Evolutionary conservation across 257 asterid genomes (phyloP), one percentile per base, ranked within the genome.

Genomic region (Solanum ossicruentum): DNA sequence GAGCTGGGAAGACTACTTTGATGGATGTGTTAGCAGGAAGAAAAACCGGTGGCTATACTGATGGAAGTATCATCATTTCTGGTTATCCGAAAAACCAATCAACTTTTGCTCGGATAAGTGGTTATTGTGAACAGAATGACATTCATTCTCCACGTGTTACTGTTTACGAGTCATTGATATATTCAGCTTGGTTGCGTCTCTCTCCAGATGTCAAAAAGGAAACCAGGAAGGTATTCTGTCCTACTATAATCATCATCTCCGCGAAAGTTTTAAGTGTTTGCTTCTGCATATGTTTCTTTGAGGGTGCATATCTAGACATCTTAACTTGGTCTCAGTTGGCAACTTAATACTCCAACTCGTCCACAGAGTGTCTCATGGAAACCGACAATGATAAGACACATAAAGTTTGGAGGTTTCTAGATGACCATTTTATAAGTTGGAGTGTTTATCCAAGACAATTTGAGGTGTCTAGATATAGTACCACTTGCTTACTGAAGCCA

Each of bases 111-210:
- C 95, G 97, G 6, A 85, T 91, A 69, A 92, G 98, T 16, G 98
- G 98, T 61, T 95, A 95, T 61, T 95, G 98, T 87, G 98, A 95
- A 87, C 98, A 95, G 85, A 95, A 88, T 69, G 98, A 95, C 82
- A 95, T 95, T 86, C 98, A 95, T 87, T 95, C 98, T 85, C 98
- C 98, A 20, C 90, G 90, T 28, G 97, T 95, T 58, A 95, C 98
- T 10, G 98, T 93, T 45, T 91, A 93, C 2, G 98, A 95, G 87
- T 95, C 98, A 21, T 85, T 95, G 43, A 84, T 92, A 11, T 95
- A 95, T 91, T 95, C 98, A 28, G 97, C 98, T 11, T 95, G 98
- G 98, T 86, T 95, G 87, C 97, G 98, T 84, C 98, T 95, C 79
- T 89, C 98, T 87, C 93, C 96, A 0, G 95, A 95, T 6, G 90